Evolutionary conservation across 2,329 filamentous ascomycete species (phyloP).

Genomic region (Exserohilum rostratum): DNA sequence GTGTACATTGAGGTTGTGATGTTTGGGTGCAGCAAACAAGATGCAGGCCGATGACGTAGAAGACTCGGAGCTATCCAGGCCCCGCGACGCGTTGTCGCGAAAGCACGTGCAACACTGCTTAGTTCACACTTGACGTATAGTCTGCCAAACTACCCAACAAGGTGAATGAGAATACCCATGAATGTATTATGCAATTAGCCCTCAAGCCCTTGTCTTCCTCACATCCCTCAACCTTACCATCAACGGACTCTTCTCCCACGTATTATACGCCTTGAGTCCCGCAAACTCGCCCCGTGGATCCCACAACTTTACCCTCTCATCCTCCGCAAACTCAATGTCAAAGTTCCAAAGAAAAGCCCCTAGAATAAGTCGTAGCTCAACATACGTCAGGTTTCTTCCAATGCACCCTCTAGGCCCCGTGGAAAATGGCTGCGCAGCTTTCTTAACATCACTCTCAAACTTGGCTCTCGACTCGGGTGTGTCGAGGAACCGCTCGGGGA

Average conservation of each 20-base stretch:
- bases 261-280: constrained; percentile 39
- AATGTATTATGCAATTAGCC: too few species aligned
- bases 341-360: constrained; percentile 45
- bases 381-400: constrained; percentile 44
- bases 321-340: constrained; percentile 42
- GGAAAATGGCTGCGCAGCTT: constrained; percentile 41
- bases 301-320: constrained; percentile 29
- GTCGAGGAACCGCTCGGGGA: constrained; percentile 46
- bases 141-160: too few species aligned
- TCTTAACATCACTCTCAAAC: constrained; percentile 33
- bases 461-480: constrained; percentile 19
- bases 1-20: constrained; percentile 1
- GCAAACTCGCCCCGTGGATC: constrained; percentile 36
- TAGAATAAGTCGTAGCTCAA: constrained; percentile 41
- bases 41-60: constrained; percentile 10
- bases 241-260: constrained; percentile 44
- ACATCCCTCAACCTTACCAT: constrained; percentile 41
- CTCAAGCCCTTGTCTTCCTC: constrained; percentile 24
- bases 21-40: not conserved
- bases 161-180: too few species aligned
- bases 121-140: too few species aligned
- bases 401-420: constrained; percentile 42
- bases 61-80: constrained; percentile 15
- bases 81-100: constrained; percentile 22
- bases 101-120: constrained; percentile 4